These are phyloP conservation scores for Ustilago sp. DNA, from an alignment of 1,284 basidiomycete species.

Conservation along the genomic window DNA sequence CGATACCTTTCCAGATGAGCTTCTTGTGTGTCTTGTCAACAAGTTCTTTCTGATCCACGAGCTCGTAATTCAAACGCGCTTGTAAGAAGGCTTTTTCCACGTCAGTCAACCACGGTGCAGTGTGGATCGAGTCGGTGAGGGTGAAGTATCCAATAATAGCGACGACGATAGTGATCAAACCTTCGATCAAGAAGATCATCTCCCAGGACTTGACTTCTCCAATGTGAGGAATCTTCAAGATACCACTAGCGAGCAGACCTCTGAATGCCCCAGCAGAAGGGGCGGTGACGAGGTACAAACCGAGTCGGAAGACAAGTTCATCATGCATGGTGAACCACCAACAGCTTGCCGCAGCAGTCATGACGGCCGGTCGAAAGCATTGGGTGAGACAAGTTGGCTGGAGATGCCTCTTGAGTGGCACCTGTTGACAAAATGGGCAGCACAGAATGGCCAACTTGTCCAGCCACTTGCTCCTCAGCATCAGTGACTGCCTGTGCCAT, in stretches of 20 bases:
- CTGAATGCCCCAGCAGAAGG: slow-evolving; percentile 65
- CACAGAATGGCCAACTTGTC: too few relatives aligned
- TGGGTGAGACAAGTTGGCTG: too few relatives aligned
- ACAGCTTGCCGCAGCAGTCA: too few relatives aligned
- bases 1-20: slow-evolving; percentile 49
- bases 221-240: slow-evolving; percentile 45
- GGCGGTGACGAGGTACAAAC: slow-evolving; percentile 59
- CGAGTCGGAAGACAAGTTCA: slow-evolving; percentile 68
- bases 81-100: slow-evolving; percentile 66
- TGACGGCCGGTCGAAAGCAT: too few relatives aligned
- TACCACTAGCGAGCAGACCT: slow-evolving; percentile 60
- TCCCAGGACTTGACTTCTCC: slow-evolving; percentile 63
- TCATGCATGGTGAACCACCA: background rate
- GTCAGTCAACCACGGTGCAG: slow-evolving; percentile 67
- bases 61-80: slow-evolving; percentile 45
- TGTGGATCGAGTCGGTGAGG: slow-evolving; percentile 66
- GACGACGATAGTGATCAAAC: slow-evolving; percentile 68
- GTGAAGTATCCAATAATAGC: slow-evolving; percentile 66
- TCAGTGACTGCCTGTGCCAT: too few relatives aligned
- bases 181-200: slow-evolving; percentile 70
- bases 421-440: too few relatives aligned
- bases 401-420: too few relatives aligned
- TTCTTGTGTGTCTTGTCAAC: slow-evolving; percentile 51
- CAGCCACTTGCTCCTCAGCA: too few relatives aligned
- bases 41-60: slow-evolving; percentile 43